These are phyloP conservation scores for Calonectria pseudoreteaudii DNA, from an alignment of 2,329 filamentous ascomycete genomes.

Conservation along the genomic window DNA sequence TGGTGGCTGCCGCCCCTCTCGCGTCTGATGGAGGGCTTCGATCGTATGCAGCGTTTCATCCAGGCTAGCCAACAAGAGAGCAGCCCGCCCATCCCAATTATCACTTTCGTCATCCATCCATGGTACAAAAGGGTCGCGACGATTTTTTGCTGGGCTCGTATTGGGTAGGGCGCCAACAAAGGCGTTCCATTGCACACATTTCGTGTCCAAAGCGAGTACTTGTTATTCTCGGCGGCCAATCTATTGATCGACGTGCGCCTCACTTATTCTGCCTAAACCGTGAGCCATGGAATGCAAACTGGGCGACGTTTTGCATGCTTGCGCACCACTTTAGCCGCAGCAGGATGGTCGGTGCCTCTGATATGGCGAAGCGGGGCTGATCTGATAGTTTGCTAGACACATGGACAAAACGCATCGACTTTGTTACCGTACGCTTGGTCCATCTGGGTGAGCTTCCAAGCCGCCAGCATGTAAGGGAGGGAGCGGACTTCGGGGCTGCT, in stretches of 20 bases:
- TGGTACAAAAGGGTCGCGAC: not conserved
- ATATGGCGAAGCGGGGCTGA: not conserved
- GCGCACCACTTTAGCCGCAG: conserved; percentile 15
- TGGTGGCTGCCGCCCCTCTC: not conserved
- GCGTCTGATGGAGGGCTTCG: conserved; percentile 4
- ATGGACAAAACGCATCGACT: not conserved
- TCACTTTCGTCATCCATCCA: conserved; percentile 2
- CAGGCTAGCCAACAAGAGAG: conserved; percentile 17
- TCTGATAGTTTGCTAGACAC: not conserved
- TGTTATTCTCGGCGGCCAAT: not conserved
- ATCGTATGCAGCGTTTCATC: conserved; percentile 25
- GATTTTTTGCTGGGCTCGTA: not conserved
- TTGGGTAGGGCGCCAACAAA: not conserved
- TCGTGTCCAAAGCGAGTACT: not conserved
- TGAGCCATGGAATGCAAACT: not conserved
- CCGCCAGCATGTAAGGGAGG: not conserved
- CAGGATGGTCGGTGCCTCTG: conserved; percentile 4
- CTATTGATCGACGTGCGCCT: conserved; percentile 2
- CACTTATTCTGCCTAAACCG: conserved; percentile 1
- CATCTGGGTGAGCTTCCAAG: not conserved
- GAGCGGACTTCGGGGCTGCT: not conserved
- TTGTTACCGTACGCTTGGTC: not conserved
- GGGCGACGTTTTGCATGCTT: not conserved
- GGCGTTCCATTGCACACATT: conserved; percentile 6
- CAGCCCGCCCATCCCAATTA: conserved; percentile 18